Conservation (phyloP, 345 rosid species). For the Acer campestre region DNA sequence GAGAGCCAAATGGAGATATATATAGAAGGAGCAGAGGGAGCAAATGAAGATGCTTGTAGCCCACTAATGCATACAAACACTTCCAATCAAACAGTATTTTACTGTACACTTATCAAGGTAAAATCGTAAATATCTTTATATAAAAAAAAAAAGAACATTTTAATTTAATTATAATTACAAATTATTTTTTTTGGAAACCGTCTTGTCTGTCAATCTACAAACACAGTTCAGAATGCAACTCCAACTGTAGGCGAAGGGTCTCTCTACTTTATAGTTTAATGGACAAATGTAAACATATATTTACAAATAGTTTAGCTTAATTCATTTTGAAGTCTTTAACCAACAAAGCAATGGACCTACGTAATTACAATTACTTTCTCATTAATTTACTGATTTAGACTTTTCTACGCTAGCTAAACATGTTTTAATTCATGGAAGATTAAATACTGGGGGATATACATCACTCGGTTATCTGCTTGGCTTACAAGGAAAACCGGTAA, state of each 20-base stretch:
- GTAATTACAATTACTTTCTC: neutral
- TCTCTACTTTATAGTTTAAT: no score
- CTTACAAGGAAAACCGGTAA: slow-evolving; percentile 23
- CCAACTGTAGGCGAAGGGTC: no score
- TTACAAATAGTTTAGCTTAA: no score
- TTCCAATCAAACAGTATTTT: slow-evolving; percentile 20
- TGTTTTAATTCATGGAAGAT: neutral
- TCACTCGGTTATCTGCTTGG: slow-evolving; percentile 17
- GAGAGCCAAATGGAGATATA: neutral
- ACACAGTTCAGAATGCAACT: no score
- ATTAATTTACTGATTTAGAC: neutral
- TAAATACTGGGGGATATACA: neutral
- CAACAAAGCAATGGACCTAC: rapidly evolving
- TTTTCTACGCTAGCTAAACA: slow-evolving; percentile 15
- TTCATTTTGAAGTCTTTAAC: no score
- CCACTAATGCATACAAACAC: slow-evolving; percentile 19
- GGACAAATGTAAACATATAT: no score
- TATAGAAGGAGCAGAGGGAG: slow-evolving; percentile 19
- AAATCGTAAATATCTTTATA: neutral
- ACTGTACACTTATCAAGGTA: slow-evolving; percentile 7
- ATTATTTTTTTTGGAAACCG: no score
- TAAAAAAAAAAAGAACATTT: neutral
- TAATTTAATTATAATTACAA: neutral
- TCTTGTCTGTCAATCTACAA: no score
- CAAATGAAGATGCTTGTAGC: slow-evolving; percentile 20